Evolutionary conservation across 73 alveolate genomes (phyloP), one percentile per base, ranked within the genome.

Genomic region (Paramecium bursaria): DNA sequence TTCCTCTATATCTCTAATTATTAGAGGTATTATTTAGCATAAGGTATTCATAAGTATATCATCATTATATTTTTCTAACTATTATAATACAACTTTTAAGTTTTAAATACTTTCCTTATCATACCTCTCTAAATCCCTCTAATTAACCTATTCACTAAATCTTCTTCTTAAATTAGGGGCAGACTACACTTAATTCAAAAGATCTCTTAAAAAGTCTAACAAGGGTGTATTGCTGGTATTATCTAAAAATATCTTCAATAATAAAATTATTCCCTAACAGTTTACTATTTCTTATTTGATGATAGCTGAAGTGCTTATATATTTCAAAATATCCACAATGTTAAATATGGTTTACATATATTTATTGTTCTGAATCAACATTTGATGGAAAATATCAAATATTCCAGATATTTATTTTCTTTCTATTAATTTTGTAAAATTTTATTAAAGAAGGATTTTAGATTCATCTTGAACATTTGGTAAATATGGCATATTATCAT

Each of bases 81-180:
- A 39, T 39, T 39, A 7, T 39, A 39, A 39, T 39, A 39, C 11
- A 25, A 54, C 27, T 54, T 11, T 25, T 54, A 54, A 54, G 17
- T 31, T 60, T 14, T n/a, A 17, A 30, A 35, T 33, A 67, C 57
- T 67, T 42, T 67, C 82, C 21, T 31, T 19, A 19, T 67, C 82
- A 67, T 67, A 47, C 13, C 19, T 39, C 44, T 67, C 14, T 14
- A 67, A 35, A 39, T 67, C 53, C 33, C 17, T 30, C 17, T 48
- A 30, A 57, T 67, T 47, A 39, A 67, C 44, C 33, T 67, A 39
- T 67, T 67, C 82, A 42, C 82, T 67, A 7, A 67, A 67, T 67
- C 82, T 67, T 67, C 82, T 67, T 67, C 13, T 39, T 1, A 26
- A 30, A 39, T 67, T 39, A 15, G 54, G 33, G 1, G 60, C n/a